Evolutionary conservation across 768 basidiomycete genomes (phyloP), one percentile per base, ranked within the genome.

Genomic region (Lentinula boryana): DNA sequence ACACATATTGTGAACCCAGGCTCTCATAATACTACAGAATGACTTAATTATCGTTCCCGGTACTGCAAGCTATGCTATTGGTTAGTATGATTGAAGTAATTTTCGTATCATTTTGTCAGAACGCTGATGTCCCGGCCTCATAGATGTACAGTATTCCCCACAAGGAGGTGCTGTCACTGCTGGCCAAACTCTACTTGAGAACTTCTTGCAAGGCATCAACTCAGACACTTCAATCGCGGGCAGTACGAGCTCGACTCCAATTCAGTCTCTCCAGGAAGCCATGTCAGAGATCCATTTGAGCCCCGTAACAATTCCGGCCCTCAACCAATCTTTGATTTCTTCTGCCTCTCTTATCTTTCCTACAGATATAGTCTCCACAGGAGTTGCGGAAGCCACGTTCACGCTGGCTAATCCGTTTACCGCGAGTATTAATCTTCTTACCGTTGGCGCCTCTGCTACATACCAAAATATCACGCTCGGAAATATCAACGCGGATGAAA

Each of bases 401-500:
- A 76, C 72, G 0, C 75, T 91, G 32, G 72, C 76, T 18, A 88
- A 91, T 66, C 87, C 87, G 0, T 91, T 91, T 72, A 88, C 86
- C 0, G 86, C 88, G 16, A 82, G 82, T 67, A 82, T 91, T 69
- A 86, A 84, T 67, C 70, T 91, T 15, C 68, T 86, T n/a, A 68
- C 74, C 49, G 70, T 90, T 16, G 72, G 71, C 2, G 81, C 87
- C 1, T 79, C 71, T 5, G 88, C 82, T 0, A 80, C 76, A 0
- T 87, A 79, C 74, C 77, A 80, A 21, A 78, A 76, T 50, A 67
- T 89, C 44, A 77, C 77, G 1, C 68, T 91, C 10, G 87, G 88
- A 3, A 76, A 67, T n/a, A 84, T 89, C 60, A 75, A 78, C 43
- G 75, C 80, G 8, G 84, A 87, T 64, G 60, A 77, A 18, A 82